Percentiles rank a stretch among this genome's conserved stretches.
Evolutionary conservation across 768 basidiomycete genomes (phyloP).

Genomic region (Albatrellus ellisii): DNA sequence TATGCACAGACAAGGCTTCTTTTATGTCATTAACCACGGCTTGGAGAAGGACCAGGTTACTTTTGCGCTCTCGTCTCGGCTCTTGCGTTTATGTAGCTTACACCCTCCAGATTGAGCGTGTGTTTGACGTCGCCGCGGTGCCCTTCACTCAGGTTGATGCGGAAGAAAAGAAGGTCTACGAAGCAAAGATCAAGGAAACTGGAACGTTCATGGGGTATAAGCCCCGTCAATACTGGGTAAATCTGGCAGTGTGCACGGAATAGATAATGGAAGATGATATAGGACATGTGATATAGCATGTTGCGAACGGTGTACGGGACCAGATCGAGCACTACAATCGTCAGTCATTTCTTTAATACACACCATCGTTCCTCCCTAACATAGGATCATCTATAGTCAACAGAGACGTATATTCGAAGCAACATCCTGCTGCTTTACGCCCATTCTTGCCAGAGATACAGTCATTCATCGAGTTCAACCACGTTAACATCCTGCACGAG

Average conservation of each 20-base stretch:
- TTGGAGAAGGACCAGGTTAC: slow-evolving; percentile 1
- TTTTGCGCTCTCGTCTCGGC: not conserved
- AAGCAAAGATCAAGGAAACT: slow-evolving; percentile 26
- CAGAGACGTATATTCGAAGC: slow-evolving; percentile 15
- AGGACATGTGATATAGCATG: slow-evolving; percentile 22
- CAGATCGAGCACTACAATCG: slow-evolving; percentile 33
- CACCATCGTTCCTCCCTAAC: no score
- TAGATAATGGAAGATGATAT: not conserved
- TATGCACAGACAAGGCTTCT: slow-evolving; percentile 24
- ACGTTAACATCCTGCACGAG: slow-evolving; percentile 18
- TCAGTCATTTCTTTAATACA: slow-evolving; percentile 14
- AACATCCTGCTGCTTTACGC: slow-evolving; percentile 18
- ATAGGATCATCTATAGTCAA: slow-evolving; percentile 15
- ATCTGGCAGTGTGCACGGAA: not conserved
- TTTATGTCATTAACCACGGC: slow-evolving; percentile 24
- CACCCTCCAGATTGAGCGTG: slow-evolving; percentile 24
- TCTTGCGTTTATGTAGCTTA: not conserved
- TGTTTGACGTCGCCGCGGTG: slow-evolving; percentile 35
- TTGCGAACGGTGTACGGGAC: slow-evolving; percentile 29
- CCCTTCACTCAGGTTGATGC: slow-evolving; percentile 26
- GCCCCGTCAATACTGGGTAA: slow-evolving; percentile 34
- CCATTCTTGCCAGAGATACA: slow-evolving; percentile 21
- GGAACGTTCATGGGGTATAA: slow-evolving; percentile 44
- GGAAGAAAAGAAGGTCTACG: slow-evolving; percentile 30
- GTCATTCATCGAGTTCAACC: slow-evolving; percentile 19